Base-by-base conservation (phyloP, 495 filamentous ascomycete genomes). In the Parmelia sp. region DNA sequence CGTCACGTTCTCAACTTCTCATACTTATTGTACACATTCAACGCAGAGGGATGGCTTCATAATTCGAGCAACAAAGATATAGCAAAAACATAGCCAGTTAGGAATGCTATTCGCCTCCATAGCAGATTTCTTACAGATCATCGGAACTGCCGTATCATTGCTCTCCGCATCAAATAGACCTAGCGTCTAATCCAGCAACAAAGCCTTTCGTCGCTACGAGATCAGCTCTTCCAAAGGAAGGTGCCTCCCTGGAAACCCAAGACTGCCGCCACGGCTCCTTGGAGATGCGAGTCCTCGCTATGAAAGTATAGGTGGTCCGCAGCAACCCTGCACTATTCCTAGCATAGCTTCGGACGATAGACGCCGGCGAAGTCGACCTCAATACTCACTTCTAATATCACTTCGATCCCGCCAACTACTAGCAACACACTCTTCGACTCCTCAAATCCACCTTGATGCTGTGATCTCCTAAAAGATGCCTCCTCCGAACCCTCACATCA, bases 401-500 rank as follows among this genome's bases (percentile, higher is more conserved):
- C 64, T 56, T 62, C 58, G 51, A 64, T 62, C 31, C 56, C 42
- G 40, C 51, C 60, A 35, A 27, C n/a, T 10, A 29, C 11, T 42
- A 29, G 37, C 44, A 33, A 55, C 58, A 33, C 29, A 25, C 35
- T 47, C 36, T 36, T 12, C 19, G 8, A 25, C 15, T 27, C 63
- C 42, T 45, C 44, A 35, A 15, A 23, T 63, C 57, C 9, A 44
- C 33, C 31, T 56, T 51, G 47, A 58, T 58, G 57, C 65, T 58
- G 45, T 51, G 62, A 37, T 35, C 9, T 65, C 58, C 45, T 42
- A 66, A 69, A 82, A 65, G 72, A 95, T 95, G 91, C 83, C 89
- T 62, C 86, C 90, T 11, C 83, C 83, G 37, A 84, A 80, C 67
- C 73, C 82, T 23, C 81, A 87, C 72, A 81, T 92, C 68, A 79